Base-by-base conservation (phyloP, 2,329 filamentous ascomycete species). In the Talaromyces sp. region DNA sequence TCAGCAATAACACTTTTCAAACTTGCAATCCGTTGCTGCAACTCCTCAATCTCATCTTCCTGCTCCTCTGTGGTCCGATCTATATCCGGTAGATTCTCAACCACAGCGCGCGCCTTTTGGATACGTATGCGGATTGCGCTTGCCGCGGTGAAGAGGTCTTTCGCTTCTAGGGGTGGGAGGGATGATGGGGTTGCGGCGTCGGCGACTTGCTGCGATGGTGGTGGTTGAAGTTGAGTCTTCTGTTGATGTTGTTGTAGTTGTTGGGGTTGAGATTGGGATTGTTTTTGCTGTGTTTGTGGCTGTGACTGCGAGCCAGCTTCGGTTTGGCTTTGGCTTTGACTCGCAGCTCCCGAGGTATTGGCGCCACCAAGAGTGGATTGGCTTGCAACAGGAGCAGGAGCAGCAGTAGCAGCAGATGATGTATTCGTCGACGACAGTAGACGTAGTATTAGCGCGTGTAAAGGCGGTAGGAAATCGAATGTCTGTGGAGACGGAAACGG, bases 381-480 rank as follows among this genome's bases (percentile, higher is more conserved):
- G 17, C 21, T 57, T 5, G 55, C 35, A 3, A 8, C 46, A 2
- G 33, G 17, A 11, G 37, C 28, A 17, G 48, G 19, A 52, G 33
- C 31, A 11, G 37, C 28, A 17, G 48, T 19, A 52, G 31, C n/a
- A 37, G 45, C 22, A 1, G 58, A 2, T 43, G 53, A 8, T 8
- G 58, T 31, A 45, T 37, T 37, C n/a, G 40, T 51, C 5, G 59
- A 41, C 6, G 60, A 53, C 9, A 89, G 84, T 17, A 97, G 82
- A 53, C 89, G 89, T 63, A 85, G 80, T 61, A 97, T 84, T 64
- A 96, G 84, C 60, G 85, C 81, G 67, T 90, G 87, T 56, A 97
- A 84, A 67, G 91, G 85, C 25, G 91, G 90, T 56, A 96, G 83
- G 65, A 91, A 84, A 77, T 96, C 92, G 76, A 97, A 90, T 52